phyloP scores from a whole-genome alignment of 2,329 filamentous ascomycete species.

The Xylaria polymorpha region DNA sequence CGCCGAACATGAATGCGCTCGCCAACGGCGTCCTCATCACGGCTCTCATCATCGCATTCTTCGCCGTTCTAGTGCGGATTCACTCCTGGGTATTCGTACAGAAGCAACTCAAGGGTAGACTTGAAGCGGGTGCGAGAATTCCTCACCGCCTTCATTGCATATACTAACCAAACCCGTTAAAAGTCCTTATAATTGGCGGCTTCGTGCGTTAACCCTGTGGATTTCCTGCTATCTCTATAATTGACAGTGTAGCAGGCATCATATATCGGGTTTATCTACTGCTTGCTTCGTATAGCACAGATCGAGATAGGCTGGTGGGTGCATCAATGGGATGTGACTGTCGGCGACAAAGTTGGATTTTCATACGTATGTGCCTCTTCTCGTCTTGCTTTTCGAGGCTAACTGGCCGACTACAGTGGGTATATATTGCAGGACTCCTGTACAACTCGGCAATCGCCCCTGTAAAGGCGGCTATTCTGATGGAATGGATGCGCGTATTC shows the following conservation, averaged over 20 bases:
- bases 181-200: constrained; percentile 30
- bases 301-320: constrained; percentile 35
- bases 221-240: background rate
- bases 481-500: constrained; percentile 31
- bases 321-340: constrained; percentile 33
- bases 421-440: constrained; percentile 29
- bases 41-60: constrained; percentile 17
- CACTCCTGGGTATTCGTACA: constrained; percentile 21
- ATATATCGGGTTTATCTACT: constrained; percentile 29
- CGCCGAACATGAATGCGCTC: constrained; percentile 30
- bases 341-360: constrained; percentile 21
- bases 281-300: constrained; percentile 22
- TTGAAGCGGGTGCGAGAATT: constrained; percentile 28
- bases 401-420: constrained; percentile 23
- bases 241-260: constrained; percentile 24
- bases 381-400: constrained; percentile 7
- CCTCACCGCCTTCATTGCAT: background rate
- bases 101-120: constrained; percentile 21
- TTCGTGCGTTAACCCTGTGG: constrained; percentile 20
- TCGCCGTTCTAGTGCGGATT: constrained; percentile 22
- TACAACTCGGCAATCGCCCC: constrained; percentile 30
- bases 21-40: constrained; percentile 23
- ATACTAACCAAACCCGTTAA: background rate
- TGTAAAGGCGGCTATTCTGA: constrained; percentile 30
- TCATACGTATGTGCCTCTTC: constrained; percentile 24